A percentile compares a stretch with the other conserved stretches of the same genome.
Conservation (phyloP, 768 basidiomycete species). For the Amanita subjunquillea region DNA sequence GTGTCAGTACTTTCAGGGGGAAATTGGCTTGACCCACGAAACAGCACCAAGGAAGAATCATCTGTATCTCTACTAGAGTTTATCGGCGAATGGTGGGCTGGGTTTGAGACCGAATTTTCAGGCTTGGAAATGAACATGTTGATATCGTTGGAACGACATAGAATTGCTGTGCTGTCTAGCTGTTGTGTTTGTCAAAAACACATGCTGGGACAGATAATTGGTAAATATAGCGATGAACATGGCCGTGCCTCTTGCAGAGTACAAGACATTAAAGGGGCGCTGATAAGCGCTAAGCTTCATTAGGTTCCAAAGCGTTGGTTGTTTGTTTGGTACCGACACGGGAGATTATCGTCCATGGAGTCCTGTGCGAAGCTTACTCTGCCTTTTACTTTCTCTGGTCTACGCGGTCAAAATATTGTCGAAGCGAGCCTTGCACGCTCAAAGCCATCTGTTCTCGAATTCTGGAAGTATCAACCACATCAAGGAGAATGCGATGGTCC, state of each 20-base stretch:
- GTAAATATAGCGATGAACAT: no score
- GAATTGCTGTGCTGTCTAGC: background rate
- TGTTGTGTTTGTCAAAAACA: background rate
- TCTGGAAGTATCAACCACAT: conserved; percentile 14
- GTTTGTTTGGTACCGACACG: background rate
- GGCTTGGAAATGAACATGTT: conserved; percentile 1
- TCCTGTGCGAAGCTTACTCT: conserved; percentile 11
- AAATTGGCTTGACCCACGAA: background rate
- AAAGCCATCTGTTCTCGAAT: conserved; percentile 19
- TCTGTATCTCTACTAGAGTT: background rate
- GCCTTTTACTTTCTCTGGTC: conserved; percentile 24
- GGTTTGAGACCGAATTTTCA: background rate
- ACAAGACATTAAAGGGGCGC: no score
- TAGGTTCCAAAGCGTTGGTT: no score
- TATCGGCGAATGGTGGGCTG: background rate
- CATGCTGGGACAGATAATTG: background rate
- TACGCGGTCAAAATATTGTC: conserved; percentile 10
- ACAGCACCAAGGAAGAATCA: background rate
- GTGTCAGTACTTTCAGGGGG: background rate
- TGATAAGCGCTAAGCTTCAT: no score
- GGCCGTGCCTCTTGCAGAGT: no score
- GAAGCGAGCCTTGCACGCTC: conserved; percentile 23
- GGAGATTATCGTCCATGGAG: background rate
- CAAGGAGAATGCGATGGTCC: conserved; percentile 7
- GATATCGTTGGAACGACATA: background rate